These are phyloP conservation scores for Dipteronia sinensis DNA, from an alignment of 345 rosid genomes.

Conservation along the genomic window DNA sequence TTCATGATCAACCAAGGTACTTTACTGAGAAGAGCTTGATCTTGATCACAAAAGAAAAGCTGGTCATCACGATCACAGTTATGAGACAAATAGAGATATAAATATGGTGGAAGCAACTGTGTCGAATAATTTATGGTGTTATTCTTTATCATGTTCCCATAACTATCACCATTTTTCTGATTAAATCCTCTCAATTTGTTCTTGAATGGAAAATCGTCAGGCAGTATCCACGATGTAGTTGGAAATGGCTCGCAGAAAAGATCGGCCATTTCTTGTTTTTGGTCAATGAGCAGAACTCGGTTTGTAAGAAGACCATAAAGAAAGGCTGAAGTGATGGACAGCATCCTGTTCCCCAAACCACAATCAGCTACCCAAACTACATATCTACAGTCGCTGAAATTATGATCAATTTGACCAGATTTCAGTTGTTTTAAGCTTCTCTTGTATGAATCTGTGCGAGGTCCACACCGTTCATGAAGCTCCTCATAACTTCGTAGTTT, in stretches of 20 bases:
- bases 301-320: conserved; percentile 22
- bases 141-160: conserved; percentile 18
- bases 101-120: conserved; percentile 5
- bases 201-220: conserved; percentile 11
- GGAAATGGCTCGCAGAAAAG: conserved; percentile 21
- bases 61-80: conserved; percentile 22
- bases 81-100: conserved; percentile 15
- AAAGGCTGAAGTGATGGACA: conserved; percentile 22
- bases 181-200: neutral
- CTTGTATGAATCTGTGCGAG: conserved; percentile 11
- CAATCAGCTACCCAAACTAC: conserved; percentile 19
- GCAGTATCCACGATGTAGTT: conserved; percentile 18
- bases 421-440: conserved; percentile 2
- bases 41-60: conserved; percentile 23
- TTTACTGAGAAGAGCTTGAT: conserved; percentile 13
- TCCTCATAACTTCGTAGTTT: conserved; percentile 18
- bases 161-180: conserved; percentile 2
- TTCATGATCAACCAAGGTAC: conserved; percentile 25
- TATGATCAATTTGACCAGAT: conserved; percentile 21
- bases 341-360: conserved; percentile 23
- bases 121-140: conserved; percentile 12
- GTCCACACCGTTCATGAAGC: conserved; percentile 20
- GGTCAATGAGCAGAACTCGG: conserved; percentile 21
- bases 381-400: conserved; percentile 8
- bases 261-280: conserved; percentile 7